Percentiles rank a stretch among this genome's conserved stretches.
Evolutionary conservation across 371 early-diverging fungal genomes (phyloP).

Genomic region (Enterocytospora artemiae): DNA sequence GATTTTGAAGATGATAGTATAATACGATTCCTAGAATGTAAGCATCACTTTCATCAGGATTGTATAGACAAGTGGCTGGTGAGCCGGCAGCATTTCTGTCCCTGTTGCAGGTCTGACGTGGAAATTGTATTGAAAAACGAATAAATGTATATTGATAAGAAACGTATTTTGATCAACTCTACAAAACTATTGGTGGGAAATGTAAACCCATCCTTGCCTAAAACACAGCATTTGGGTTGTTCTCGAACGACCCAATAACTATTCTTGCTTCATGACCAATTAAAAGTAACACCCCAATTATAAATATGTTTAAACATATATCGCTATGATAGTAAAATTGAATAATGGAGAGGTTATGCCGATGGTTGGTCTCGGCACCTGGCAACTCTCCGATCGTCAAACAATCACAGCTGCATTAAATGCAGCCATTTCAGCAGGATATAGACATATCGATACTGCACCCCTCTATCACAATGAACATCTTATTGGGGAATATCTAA

Average conservation of each 20-base stretch:
- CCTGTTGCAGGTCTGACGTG: slow-evolving; percentile 48
- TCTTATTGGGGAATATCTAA: slow-evolving; percentile 66
- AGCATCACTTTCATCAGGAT: slow-evolving; percentile 37
- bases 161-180: no score
- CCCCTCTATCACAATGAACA: slow-evolving; percentile 67
- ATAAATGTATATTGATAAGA: no score
- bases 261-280: no score
- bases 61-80: slow-evolving; percentile 52
- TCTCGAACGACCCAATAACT: no score
- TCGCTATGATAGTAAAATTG: no score
- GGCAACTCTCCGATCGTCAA: slow-evolving; percentile 46
- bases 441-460: slow-evolving; percentile 69
- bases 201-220: no score
- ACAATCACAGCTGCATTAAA: slow-evolving; percentile 61
- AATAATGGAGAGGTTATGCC: slow-evolving; percentile 45
- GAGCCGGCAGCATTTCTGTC: slow-evolving; percentile 35
- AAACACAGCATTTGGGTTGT: no score
- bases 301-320: no score
- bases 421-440: slow-evolving; percentile 61
- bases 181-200: no score
- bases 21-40: slow-evolving; percentile 34
- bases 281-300: no score
- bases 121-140: no score
- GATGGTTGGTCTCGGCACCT: slow-evolving; percentile 54
- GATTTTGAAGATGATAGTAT: slow-evolving; percentile 14